Conservation (phyloP, 2,329 filamentous ascomycete genomes). For the Sporothrix phasma region DNA sequence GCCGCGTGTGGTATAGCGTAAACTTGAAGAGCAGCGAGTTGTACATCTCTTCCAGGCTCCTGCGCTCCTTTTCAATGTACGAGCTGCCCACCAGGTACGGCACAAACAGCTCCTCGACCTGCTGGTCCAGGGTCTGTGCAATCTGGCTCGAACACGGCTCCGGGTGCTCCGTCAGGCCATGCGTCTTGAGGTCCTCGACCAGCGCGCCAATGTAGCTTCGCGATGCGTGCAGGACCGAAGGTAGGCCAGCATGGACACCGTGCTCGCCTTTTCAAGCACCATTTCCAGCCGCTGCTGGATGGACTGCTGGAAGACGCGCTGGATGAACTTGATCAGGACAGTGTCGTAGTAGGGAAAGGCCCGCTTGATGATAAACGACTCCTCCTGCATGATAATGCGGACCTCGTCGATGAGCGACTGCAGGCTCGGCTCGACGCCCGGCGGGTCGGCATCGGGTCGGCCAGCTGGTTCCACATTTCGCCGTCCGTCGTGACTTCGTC, state of each 20-base stretch:
- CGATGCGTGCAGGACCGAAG: slow-evolving; percentile 84
- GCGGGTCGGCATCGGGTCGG: slow-evolving; percentile 91
- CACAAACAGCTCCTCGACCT: slow-evolving; percentile 68
- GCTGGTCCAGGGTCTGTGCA: slow-evolving; percentile 61
- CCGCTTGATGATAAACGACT: slow-evolving; percentile 91
- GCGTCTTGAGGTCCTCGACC: slow-evolving; percentile 86
- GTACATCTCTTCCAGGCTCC: slow-evolving; percentile 68
- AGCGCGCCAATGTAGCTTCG: slow-evolving; percentile 78
- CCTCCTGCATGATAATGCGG: slow-evolving; percentile 89
- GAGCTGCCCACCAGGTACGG: slow-evolving; percentile 59
- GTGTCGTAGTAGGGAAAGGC: slow-evolving; percentile 96
- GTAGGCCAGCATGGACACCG: slow-evolving; percentile 85
- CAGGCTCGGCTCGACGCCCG: slow-evolving; percentile 81
- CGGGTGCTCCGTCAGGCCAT: slow-evolving; percentile 90
- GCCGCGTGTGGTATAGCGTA: slow-evolving; percentile 81
- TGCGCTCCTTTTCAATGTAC: slow-evolving; percentile 60
- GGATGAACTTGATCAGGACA: slow-evolving; percentile 84
- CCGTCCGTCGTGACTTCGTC: slow-evolving; percentile 71
- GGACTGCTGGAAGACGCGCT: slow-evolving; percentile 94
- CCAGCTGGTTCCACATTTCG: slow-evolving; percentile 80
- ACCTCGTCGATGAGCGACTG: slow-evolving; percentile 92
- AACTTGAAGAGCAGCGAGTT: slow-evolving; percentile 93
- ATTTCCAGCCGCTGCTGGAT: slow-evolving; percentile 93
- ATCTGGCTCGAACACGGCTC: slow-evolving; percentile 84
- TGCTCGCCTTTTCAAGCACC: slow-evolving; percentile 89